A percentile compares a stretch with the other conserved stretches of the same genome.
phyloP scores from a whole-genome alignment of 2,329 filamentous ascomycete genomes.

The Neophaeococcomyces mojaviensis region DNA sequence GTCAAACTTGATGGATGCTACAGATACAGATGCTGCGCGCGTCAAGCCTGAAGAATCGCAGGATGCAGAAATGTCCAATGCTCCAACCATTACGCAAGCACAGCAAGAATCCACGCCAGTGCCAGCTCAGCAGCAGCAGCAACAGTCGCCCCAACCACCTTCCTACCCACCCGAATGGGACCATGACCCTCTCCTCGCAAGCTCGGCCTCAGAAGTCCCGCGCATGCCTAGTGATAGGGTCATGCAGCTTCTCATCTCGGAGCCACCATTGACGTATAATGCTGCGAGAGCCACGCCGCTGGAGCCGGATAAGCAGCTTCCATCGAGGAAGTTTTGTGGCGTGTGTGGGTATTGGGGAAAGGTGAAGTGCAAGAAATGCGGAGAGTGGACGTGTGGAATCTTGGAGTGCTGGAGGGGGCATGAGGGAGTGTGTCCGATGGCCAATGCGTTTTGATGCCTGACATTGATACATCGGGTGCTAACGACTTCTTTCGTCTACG shows the following conservation, averaged over 20 bases:
- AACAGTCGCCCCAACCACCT: constrained; percentile 10
- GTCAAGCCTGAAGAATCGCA: constrained; percentile 8
- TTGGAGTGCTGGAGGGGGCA: constrained; percentile 40
- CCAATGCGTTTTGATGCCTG: constrained; percentile 1
- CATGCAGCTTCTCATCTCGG: constrained; percentile 38
- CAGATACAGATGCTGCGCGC: no score
- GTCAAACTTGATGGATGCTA: neutral
- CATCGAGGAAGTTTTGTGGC: constrained; percentile 38
- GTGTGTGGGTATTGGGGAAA: constrained; percentile 47
- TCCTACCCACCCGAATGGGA: constrained; percentile 27
- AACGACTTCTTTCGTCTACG: neutral
- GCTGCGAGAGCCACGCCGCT: constrained; percentile 35
- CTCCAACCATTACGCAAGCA: constrained; percentile 1
- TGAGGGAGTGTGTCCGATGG: constrained; percentile 28
- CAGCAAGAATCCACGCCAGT: constrained; percentile 19
- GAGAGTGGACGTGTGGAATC: constrained; percentile 39
- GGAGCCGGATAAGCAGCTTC: constrained; percentile 8
- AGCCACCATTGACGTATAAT: constrained; percentile 41
- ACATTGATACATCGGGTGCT: neutral
- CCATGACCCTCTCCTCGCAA: constrained; percentile 24
- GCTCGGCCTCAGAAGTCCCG: constrained; percentile 34
- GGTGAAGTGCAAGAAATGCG: constrained; percentile 41
- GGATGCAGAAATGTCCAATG: neutral
- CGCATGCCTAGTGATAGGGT: constrained; percentile 38
- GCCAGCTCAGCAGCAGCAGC: neutral